Evolutionary conservation across 768 basidiomycete genomes (phyloP).

Genomic region (Amanita molliuscula): DNA sequence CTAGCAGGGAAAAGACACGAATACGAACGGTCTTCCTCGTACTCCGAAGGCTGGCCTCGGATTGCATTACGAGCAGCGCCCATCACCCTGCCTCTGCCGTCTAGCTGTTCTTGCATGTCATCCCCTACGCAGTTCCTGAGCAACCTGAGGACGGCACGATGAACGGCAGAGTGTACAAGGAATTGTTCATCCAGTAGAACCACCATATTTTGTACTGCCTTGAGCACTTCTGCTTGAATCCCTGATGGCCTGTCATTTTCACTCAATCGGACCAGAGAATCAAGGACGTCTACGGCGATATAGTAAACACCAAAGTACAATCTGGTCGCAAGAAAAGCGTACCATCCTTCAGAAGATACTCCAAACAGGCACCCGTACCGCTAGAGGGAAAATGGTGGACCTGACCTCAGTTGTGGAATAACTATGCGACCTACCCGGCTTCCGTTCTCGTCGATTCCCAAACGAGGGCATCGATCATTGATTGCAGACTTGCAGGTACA

Average conservation of each 20-base stretch:
- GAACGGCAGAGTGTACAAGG: conserved; percentile 83
- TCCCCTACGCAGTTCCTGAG: conserved; percentile 88
- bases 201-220: conserved; percentile 84
- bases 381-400: conserved; percentile 26
- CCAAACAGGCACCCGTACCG: conserved; percentile 80
- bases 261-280: conserved; percentile 76
- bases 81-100: conserved; percentile 65
- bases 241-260: conserved; percentile 80
- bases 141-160: conserved; percentile 77
- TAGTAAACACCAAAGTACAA: background rate
- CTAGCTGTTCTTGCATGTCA: conserved; percentile 79
- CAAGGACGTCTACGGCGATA: conserved; percentile 56
- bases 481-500: conserved; percentile 65
- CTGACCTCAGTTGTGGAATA: background rate
- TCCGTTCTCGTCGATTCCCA: conserved; percentile 80
- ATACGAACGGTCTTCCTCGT: conserved; percentile 75
- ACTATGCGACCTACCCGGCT: conserved; percentile 57
- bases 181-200: conserved; percentile 89
- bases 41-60: conserved; percentile 71
- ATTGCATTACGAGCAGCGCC: conserved; percentile 73
- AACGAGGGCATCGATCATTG: conserved; percentile 80
- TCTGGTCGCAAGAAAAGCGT: conserved; percentile 10
- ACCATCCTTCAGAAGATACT: conserved; percentile 89
- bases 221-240: conserved; percentile 84
- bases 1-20: background rate